Base-by-base conservation (phyloP, 805 yeast species). In the Schwanniomyces occidentalis region DNA sequence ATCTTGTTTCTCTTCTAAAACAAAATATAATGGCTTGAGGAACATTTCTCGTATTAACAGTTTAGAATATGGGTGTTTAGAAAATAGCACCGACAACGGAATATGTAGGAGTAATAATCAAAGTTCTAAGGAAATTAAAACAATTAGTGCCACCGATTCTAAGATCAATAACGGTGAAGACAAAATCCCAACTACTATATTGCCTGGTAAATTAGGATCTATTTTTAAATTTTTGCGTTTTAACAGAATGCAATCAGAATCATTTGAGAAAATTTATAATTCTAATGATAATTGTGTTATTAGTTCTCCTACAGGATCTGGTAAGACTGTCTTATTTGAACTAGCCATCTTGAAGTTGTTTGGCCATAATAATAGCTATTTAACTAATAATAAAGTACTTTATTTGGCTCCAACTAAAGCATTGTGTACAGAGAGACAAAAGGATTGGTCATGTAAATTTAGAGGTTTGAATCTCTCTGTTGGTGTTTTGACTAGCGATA, bases 351-450 rank as follows among this genome's bases (percentile, higher is more conserved):
- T 73, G 15, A 51, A 63, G 25, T 16, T 15, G 16, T 30, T 17
- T 6, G 8, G 10, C 13, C 29, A 45, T 14, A 45, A 47, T 10
- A 56, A 53, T 8, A 54, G 55, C 18, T 37, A 46, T 8, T 51
- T 57, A 19, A 47, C 48, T 22, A 43, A 39, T 19, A 42, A 43
- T 13, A 67, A 64, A 46, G 58, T 63, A 4, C 45, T 77, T 2
- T 79, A 78, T 42, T 63, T 79, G 26, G 83, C 83, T 0, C 85
- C 85, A 2, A 74, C 80, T 5, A 78, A 76, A 44, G 73, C 83
- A 0, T 55, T 79, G 24, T 78, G 83, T 40, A 51, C 58, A 14
- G 82, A 78, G 44, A 69, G 73, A 32, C 62, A 56, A 16, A 57
- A 54, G 4, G 72, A 70, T 29, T 79, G 82, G 80, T 45, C 51